These are phyloP conservation scores for Fusarium sp. DNA, from an alignment of 2,329 filamentous ascomycete species.

Conservation along the genomic window DNA sequence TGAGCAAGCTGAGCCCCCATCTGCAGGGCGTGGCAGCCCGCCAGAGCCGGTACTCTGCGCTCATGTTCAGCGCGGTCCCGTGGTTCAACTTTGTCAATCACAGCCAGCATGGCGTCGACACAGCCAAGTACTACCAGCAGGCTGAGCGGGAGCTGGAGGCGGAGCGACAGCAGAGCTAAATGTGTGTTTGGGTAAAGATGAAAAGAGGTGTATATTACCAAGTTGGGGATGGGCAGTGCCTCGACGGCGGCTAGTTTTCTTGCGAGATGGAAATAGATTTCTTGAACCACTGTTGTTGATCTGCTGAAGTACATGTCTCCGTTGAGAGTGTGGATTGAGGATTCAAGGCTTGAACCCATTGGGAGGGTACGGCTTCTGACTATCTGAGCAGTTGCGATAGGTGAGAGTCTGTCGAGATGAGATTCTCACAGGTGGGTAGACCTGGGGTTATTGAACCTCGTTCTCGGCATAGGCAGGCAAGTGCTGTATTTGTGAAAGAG, in stretches of 20 bases:
- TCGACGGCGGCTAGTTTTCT: slow-evolving; percentile 39
- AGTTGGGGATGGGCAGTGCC: slow-evolving; percentile 27
- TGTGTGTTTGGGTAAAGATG: background rate
- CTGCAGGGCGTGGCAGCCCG: slow-evolving; percentile 93
- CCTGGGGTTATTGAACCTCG: background rate
- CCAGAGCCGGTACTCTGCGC: slow-evolving; percentile 90
- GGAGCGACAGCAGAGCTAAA: slow-evolving; percentile 59
- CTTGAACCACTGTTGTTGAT: slow-evolving; percentile 15
- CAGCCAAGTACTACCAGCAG: slow-evolving; percentile 97
- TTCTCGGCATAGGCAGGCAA: background rate
- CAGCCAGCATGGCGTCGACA: slow-evolving; percentile 94
- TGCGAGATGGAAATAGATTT: slow-evolving; percentile 41
- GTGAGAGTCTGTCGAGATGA: background rate
- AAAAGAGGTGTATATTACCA: slow-evolving; percentile 45
- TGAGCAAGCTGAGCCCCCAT: slow-evolving; percentile 81
- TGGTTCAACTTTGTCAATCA: slow-evolving; percentile 99
- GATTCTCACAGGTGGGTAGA: background rate
- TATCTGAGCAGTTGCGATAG: background rate
- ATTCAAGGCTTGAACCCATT: background rate
- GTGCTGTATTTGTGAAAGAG: background rate
- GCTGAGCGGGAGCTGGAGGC: slow-evolving; percentile 93
- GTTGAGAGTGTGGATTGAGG: background rate
- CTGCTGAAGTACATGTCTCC: background rate
- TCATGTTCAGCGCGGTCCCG: slow-evolving; percentile 86
- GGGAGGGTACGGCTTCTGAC: background rate